These are phyloP conservation scores for Aspergillus sp. DNA, from an alignment of 2,329 filamentous ascomycete genomes.

Conservation along the genomic window DNA sequence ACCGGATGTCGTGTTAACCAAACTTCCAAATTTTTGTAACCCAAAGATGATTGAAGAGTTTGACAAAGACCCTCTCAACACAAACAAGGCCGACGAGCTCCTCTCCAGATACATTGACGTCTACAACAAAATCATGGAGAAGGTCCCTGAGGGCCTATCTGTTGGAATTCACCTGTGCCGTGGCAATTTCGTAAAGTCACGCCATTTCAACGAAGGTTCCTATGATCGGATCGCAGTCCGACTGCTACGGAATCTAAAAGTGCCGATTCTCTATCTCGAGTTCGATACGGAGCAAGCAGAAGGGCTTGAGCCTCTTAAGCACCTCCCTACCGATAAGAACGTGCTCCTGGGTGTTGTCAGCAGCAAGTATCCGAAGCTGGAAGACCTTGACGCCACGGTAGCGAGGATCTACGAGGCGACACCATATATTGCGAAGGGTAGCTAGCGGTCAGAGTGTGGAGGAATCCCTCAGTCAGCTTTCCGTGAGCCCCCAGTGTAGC, in stretches of 20 bases:
- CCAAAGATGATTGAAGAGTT: neutral
- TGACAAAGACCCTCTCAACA: conserved; percentile 48
- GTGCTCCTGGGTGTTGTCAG: conserved; percentile 54
- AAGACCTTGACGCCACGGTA: conserved; percentile 52
- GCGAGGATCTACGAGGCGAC: conserved; percentile 49
- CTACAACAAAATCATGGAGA: conserved; percentile 59
- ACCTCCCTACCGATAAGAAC: conserved; percentile 49
- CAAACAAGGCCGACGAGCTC: conserved; percentile 60
- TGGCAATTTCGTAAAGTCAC: conserved; percentile 51
- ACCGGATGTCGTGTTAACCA: neutral
- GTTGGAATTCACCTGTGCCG: conserved; percentile 64
- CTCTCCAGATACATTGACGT: conserved; percentile 63
- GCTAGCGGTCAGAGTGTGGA: conserved; percentile 50
- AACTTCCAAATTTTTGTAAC: neutral
- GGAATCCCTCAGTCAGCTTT: conserved; percentile 56
- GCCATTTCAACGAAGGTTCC: conserved; percentile 46
- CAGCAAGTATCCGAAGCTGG: conserved; percentile 50
- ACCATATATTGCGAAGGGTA: conserved; percentile 58
- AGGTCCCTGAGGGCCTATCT: conserved; percentile 58
- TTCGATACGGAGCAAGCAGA: conserved; percentile 55
- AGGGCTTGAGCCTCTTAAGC: conserved; percentile 52
- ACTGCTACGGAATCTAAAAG: conserved; percentile 50
- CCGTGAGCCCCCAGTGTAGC: conserved; percentile 59
- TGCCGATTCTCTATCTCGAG: conserved; percentile 57
- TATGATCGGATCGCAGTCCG: conserved; percentile 57